phyloP scores from a whole-genome alignment of 441 rosid species.

The Aquilaria agallochum region DNA sequence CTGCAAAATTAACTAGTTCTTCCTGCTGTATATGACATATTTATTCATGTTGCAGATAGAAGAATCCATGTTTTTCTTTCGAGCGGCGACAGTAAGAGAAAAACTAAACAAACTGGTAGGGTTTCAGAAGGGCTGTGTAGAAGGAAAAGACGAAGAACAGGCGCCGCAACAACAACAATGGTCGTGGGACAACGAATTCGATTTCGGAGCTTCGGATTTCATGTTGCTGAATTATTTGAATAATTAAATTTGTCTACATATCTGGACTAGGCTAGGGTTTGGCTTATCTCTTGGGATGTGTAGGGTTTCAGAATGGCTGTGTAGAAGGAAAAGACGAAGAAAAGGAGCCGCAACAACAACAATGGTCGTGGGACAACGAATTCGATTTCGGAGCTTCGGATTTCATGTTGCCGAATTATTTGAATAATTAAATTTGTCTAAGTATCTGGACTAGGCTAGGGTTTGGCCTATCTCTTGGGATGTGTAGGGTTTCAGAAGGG shows the following conservation, averaged over 20 bases:
- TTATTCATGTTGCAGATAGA: conserved; percentile 19
- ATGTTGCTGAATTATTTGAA: neutral
- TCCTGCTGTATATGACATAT: too few relatives aligned
- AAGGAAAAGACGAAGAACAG: neutral
- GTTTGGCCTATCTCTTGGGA: too few relatives aligned
- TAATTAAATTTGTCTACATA: too few relatives aligned
- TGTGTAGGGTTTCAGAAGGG: conserved; percentile 18
- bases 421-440: too few relatives aligned
- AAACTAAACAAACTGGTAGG: conserved; percentile 28
- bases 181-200: conserved; percentile 28
- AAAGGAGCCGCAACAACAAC: neutral
- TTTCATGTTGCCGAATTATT: neutral
- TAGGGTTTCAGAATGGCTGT: conserved; percentile 17
- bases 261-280: too few relatives aligned
- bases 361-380: conserved; percentile 31
- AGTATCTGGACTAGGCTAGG: too few relatives aligned
- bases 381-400: conserved; percentile 17
- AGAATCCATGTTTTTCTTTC: conserved; percentile 14
- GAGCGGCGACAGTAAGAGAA: conserved; percentile 27
- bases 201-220: conserved; percentile 18
- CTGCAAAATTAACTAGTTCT: too few relatives aligned
- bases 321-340: conserved; percentile 7
- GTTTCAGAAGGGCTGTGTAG: conserved; percentile 19
- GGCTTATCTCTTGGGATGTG: too few relatives aligned
- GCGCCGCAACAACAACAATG: conserved; percentile 6